phyloP scores from a whole-genome alignment of 768 basidiomycete genomes.

The Pholiota conissans region DNA sequence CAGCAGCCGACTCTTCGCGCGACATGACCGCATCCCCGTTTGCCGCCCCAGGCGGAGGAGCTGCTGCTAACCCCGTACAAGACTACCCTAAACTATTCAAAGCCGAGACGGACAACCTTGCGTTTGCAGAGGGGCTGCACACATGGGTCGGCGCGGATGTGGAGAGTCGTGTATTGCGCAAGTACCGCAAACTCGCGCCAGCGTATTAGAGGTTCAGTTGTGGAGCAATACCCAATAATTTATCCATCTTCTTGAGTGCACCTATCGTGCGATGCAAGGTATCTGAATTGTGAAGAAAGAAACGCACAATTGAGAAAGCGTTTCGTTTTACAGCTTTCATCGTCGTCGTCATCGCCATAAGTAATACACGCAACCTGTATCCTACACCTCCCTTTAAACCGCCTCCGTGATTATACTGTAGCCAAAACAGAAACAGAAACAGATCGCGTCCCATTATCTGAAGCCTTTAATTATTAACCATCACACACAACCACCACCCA shows the following conservation, averaged over 20 bases:
- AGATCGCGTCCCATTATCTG: no score
- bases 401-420: no score
- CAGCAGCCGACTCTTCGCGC: conserved; percentile 79
- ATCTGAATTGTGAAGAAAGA: background rate
- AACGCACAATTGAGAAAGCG: background rate
- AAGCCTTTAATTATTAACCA: background rate
- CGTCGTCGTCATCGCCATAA: background rate
- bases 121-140: conserved; percentile 86
- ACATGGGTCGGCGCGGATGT: conserved; percentile 81
- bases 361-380: background rate
- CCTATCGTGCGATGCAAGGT: background rate
- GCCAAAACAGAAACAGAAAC: no score
- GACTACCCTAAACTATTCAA: conserved; percentile 91
- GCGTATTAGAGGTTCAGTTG: conserved; percentile 25
- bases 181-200: conserved; percentile 64
- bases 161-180: conserved; percentile 74
- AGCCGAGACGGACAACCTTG: conserved; percentile 89
- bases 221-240: conserved; percentile 2
- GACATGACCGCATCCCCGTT: conserved; percentile 76
- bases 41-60: conserved; percentile 38
- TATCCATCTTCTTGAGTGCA: no score
- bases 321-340: background rate
- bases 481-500: background rate
- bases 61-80: conserved; percentile 51
- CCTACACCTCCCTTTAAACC: background rate